Percentiles rank a stretch among this genome's conserved stretches.
phyloP scores from a whole-genome alignment of 1,284 basidiomycete genomes.

The Ceratobasidium sp. region DNA sequence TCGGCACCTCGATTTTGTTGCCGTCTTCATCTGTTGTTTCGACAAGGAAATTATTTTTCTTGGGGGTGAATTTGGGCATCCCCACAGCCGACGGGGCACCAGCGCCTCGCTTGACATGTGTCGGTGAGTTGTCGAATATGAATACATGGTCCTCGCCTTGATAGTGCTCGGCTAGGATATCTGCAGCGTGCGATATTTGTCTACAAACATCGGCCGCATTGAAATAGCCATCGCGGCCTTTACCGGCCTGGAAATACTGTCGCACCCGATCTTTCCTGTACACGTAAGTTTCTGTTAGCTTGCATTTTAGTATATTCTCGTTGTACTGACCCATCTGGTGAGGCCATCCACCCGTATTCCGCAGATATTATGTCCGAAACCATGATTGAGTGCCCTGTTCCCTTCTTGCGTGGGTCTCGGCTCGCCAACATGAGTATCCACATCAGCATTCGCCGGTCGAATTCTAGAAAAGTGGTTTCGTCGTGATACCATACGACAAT shows the following conservation, averaged over 20 bases:
- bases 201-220: constrained; percentile 55
- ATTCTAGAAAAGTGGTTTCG: not conserved
- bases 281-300: too few relatives aligned
- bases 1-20: constrained; percentile 52
- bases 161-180: constrained; percentile 56
- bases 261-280: not conserved
- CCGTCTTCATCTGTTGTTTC: not conserved
- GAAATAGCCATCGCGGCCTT: constrained; percentile 61
- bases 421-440: not conserved
- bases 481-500: constrained; percentile 17
- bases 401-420: not conserved
- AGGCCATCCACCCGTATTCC: not conserved
- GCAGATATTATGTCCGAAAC: constrained; percentile 1
- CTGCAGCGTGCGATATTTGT: constrained; percentile 55
- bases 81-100: constrained; percentile 56
- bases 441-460: not conserved
- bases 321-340: not conserved
- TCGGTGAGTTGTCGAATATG: constrained; percentile 59
- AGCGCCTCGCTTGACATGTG: constrained; percentile 56
- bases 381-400: constrained; percentile 1
- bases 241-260: constrained; percentile 52
- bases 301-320: too few relatives aligned
- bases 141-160: constrained; percentile 55
- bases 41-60: not conserved
- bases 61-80: constrained; percentile 12